These are phyloP conservation scores for Scytalidium lignicola DNA, from an alignment of 2,329 filamentous ascomycete genomes.

Conservation along the genomic window DNA sequence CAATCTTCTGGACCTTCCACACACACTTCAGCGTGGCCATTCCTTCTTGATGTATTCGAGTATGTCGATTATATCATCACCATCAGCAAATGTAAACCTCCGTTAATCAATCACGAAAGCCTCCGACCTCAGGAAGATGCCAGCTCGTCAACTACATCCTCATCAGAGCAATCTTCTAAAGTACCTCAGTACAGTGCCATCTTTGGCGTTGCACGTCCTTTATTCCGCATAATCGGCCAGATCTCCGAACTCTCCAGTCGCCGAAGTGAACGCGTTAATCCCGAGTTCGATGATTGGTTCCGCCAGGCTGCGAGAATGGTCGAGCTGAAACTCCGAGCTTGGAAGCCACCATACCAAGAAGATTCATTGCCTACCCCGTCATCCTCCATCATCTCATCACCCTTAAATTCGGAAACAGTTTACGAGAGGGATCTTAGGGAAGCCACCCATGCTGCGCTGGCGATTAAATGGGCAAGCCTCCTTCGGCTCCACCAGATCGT, in stretches of 20 bases:
- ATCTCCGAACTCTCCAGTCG: slow-evolving; percentile 1
- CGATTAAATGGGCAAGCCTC: slow-evolving; percentile 8
- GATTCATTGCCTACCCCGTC: too few species aligned
- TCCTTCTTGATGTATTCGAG: slow-evolving; percentile 2
- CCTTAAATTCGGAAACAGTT: background rate
- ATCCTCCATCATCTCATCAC: background rate
- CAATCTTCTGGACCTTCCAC: background rate
- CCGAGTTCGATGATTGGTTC: slow-evolving; percentile 1
- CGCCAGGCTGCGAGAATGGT: background rate
- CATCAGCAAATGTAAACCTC: slow-evolving; percentile 3
- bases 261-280: background rate
- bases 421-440: background rate
- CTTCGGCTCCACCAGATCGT: slow-evolving; percentile 8
- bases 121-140: background rate
- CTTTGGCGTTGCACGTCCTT: background rate
- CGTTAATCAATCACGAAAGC: slow-evolving; percentile 1
- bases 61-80: slow-evolving; percentile 4
- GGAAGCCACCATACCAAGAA: background rate
- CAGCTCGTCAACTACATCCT: background rate
- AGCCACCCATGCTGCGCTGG: slow-evolving; percentile 2
- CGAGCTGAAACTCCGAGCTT: background rate
- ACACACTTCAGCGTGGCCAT: background rate
- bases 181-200: background rate
- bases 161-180: background rate
- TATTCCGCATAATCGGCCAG: background rate